Percentiles rank a stretch among this genome's conserved stretches.
phyloP scores from a whole-genome alignment of 2,329 filamentous ascomycete genomes.

The Bipolaris zeicola region DNA sequence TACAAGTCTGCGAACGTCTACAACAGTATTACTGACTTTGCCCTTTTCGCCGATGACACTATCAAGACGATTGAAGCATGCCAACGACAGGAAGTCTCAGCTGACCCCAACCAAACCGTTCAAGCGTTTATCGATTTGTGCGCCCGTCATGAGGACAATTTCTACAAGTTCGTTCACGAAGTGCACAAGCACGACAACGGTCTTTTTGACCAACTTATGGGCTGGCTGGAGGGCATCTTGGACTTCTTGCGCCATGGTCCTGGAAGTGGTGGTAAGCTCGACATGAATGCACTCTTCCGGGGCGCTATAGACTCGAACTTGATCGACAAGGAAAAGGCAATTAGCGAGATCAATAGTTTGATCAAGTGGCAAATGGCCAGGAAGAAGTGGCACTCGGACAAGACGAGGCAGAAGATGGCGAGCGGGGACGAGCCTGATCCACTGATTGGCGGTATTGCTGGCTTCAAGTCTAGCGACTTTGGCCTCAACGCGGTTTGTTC shows the following conservation, averaged over 20 bases:
- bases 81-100: constrained; percentile 79
- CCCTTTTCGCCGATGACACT: constrained; percentile 88
- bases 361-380: constrained; percentile 93
- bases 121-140: constrained; percentile 98
- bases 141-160: constrained; percentile 90
- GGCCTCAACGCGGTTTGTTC: constrained; percentile 73
- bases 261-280: constrained; percentile 75
- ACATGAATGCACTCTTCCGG: constrained; percentile 92
- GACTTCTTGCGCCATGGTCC: constrained; percentile 90
- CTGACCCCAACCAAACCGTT: constrained; percentile 97
- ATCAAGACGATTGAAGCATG: constrained; percentile 77
- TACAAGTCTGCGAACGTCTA: constrained; percentile 99
- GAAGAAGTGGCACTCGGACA: constrained; percentile 98
- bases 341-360: constrained; percentile 80
- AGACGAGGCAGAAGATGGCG: constrained; percentile 98
- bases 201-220: constrained; percentile 94
- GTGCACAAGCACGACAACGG: constrained; percentile 97
- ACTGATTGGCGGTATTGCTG: constrained; percentile 47
- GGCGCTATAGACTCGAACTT: constrained; percentile 71
- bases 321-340: constrained; percentile 73
- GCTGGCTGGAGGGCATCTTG: constrained; percentile 93
- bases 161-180: constrained; percentile 99
- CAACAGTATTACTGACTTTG: constrained; percentile 95
- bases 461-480: constrained; percentile 84
- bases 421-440: constrained; percentile 61